Conservation (phyloP, 2,329 filamentous ascomycete species). For the Pseudogymnoascus sp. region DNA sequence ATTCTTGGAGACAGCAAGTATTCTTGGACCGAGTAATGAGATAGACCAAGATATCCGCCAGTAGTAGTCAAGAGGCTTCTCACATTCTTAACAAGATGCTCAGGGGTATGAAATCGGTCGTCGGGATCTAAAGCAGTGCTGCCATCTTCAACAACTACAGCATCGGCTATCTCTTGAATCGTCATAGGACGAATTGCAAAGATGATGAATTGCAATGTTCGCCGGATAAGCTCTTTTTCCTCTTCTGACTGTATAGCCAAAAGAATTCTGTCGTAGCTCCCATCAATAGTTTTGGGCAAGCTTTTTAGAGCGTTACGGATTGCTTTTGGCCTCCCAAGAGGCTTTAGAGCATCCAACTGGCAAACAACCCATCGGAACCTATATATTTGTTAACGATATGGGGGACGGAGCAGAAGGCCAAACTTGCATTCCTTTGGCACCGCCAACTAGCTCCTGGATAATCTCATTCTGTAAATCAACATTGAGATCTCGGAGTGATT, state of each 20-base stretch:
- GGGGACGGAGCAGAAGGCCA: no score
- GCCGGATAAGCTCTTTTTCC: conserved; percentile 18
- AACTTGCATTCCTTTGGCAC: conserved; percentile 22
- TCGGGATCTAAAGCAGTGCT: conserved; percentile 14
- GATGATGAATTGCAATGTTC: conserved; percentile 17
- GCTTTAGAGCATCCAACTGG: conserved; percentile 27
- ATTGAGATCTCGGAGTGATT: neutral
- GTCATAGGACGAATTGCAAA: conserved; percentile 1
- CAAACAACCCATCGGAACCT: conserved; percentile 30
- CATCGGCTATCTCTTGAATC: conserved; percentile 16
- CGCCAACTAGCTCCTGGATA: conserved; percentile 13
- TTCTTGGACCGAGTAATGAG: conserved; percentile 23
- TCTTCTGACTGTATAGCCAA: conserved; percentile 3
- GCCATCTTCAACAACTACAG: conserved; percentile 15
- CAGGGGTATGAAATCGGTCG: neutral
- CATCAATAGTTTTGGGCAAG: conserved; percentile 22
- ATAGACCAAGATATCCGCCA: conserved; percentile 24
- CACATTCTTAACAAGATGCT: conserved; percentile 18
- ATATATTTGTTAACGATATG: neutral
- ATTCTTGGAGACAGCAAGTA: neutral
- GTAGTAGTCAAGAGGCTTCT: conserved; percentile 16
- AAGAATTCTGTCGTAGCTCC: conserved; percentile 26
- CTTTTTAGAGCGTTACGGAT: conserved; percentile 22
- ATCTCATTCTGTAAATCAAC: conserved; percentile 17
- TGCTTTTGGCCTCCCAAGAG: conserved; percentile 21